Base-by-base conservation (phyloP, 2,329 filamentous ascomycete species). In the Trichothecium sympodiale region DNA sequence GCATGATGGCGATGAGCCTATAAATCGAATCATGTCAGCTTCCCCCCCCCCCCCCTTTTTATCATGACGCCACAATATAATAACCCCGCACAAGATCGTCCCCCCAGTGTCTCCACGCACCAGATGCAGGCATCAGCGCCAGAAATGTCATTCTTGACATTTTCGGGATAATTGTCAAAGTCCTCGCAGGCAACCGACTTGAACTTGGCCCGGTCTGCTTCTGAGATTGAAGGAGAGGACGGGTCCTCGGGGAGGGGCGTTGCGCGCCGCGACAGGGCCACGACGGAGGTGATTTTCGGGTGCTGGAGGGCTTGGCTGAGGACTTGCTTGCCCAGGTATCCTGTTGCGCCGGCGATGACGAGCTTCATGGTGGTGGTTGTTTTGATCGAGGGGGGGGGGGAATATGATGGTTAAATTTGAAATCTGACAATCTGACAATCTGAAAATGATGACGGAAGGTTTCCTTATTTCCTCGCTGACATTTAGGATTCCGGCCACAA, bases 41-140 rank as follows among this genome's bases (percentile, higher is more conserved):
- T n/a, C n/a, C n/a, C n/a, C n/a, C n/a, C n/a, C n/a, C n/a, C n/a
- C n/a, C n/a, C n/a, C n/a, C n/a, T n/a, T n/a, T n/a, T n/a, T n/a
- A n/a, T n/a, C n/a, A n/a, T 3, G 17, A 4, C 8, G 6, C n/a
- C 4, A 15, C 30, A 4, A 32, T 17, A 8, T 14, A 17, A 6
- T 12, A 12, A 34, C 14, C n/a, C 17, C 30, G 10, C 13, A 17
- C 17, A 8, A 12, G 20, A 8, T 6, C 33, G 13, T 8, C 15
- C 17, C 3, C 23, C 4, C n/a, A 14, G 9, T 35, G 20, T 17
- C 4, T 39, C 38, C 3, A 33, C 37, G 8, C 40, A 63, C 62
- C 62, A 65, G 31, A 66, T 61, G 20, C 62, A 67, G 6, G 56
- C 62, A 16, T 55, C 51, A 1, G 65, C 64, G 2, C 53, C 60